Percentiles rank a stretch among this genome's conserved stretches.
These are phyloP conservation scores for Physaria fendleri DNA, from an alignment of 345 rosid genomes.

Conservation along the genomic window DNA sequence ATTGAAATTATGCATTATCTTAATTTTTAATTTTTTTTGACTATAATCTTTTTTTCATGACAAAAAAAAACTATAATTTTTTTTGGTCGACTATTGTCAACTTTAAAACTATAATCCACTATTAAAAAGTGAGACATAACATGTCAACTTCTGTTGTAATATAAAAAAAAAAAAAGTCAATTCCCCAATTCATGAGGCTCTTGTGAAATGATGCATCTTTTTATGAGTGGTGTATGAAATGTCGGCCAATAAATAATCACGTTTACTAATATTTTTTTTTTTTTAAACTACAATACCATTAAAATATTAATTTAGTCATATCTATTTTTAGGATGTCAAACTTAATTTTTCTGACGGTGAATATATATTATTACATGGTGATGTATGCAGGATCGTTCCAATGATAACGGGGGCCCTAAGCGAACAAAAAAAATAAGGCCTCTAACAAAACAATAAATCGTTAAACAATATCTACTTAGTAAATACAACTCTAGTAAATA, in stretches of 20 bases:
- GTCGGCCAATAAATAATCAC: slow-evolving; percentile 2
- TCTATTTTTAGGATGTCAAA: neutral
- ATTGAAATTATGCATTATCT: no score
- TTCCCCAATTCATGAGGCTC: neutral
- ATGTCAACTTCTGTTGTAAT: neutral
- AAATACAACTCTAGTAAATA: no score
- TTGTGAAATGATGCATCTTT: neutral
- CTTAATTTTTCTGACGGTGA: neutral
- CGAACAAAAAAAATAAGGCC: no score
- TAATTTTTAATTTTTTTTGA: no score
- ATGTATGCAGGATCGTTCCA: no score
- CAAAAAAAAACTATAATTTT: no score
- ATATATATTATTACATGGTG: neutral
- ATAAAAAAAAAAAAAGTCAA: neutral
- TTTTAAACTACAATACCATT: neutral
- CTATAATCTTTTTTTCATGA: no score
- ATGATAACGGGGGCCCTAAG: no score
- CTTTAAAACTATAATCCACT: neutral
- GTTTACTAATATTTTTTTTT: neutral
- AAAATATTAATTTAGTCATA: neutral
- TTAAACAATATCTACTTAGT: no score
- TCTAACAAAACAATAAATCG: no score
- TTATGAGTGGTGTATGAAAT: slow-evolving; percentile 5
- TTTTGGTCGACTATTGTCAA: no score
- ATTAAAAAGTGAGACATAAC: neutral